These are phyloP conservation scores for Suhomyces bolitotheri DNA, from an alignment of 1,139 yeast genomes.

Conservation along the genomic window DNA sequence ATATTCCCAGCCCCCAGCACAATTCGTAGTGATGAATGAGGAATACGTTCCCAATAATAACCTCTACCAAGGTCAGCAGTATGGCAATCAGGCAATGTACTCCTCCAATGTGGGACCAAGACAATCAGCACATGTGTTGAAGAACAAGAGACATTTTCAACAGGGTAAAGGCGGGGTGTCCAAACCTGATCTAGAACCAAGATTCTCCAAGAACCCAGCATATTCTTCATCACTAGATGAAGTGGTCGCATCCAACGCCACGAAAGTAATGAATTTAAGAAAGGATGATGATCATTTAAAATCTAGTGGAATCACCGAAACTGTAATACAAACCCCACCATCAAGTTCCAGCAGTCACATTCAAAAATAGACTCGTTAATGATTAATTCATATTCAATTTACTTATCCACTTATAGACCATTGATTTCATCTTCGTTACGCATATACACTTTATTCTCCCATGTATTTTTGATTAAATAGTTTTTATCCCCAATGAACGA, in stretches of 20 bases:
- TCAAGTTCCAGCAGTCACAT: conserved; percentile 19
- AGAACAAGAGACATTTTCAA: conserved; percentile 26
- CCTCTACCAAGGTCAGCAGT: conserved; percentile 15
- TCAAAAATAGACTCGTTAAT: conserved; percentile 12
- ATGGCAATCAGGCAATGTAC: conserved; percentile 15
- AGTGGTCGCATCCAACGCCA: conserved; percentile 19
- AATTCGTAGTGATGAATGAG: conserved; percentile 18
- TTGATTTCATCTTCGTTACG: conserved; percentile 5
- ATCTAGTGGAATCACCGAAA: conserved; percentile 14
- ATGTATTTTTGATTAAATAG: conserved; percentile 9
- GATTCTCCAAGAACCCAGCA: conserved; percentile 7
- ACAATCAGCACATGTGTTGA: conserved; percentile 20
- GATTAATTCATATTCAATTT: conserved; percentile 3
- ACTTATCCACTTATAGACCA: conserved; percentile 5
- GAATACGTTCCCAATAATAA: conserved; percentile 16
- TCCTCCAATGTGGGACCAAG: conserved; percentile 13
- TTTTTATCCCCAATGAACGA: conserved; percentile 6
- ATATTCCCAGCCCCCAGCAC: conserved; percentile 14
- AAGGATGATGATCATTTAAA: conserved; percentile 15
- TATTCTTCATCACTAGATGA: conserved; percentile 18
- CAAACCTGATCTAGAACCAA: conserved; percentile 13
- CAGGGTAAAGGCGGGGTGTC: conserved; percentile 15
- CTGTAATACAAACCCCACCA: conserved; percentile 24
- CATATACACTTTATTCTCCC: conserved; percentile 6
- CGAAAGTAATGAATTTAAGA: conserved; percentile 18